A percentile compares a stretch with the other conserved stretches of the same genome.
These are phyloP conservation scores for Hygrophila difformis DNA, from an alignment of 257 asterid species.

Conservation along the genomic window DNA sequence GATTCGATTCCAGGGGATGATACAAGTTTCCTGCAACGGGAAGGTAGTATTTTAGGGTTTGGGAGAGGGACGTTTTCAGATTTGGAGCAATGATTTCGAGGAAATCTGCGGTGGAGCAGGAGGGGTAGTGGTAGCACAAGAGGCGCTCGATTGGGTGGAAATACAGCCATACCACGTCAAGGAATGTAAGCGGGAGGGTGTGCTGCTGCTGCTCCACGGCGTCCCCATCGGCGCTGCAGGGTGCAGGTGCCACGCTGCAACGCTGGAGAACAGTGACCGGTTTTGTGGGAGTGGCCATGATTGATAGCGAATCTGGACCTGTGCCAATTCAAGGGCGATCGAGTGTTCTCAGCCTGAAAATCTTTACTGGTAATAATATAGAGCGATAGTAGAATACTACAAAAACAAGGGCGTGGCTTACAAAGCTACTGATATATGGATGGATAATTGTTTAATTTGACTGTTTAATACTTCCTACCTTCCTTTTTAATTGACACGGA, in stretches of 20 bases:
- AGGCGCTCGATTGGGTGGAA: slow-evolving; percentile 36
- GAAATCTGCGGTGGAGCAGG: slow-evolving; percentile 28
- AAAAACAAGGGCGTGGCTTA: too few relatives aligned
- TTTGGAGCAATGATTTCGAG: slow-evolving; percentile 23
- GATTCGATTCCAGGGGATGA: slow-evolving; percentile 7
- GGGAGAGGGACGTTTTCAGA: slow-evolving; percentile 31
- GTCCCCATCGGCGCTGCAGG: background rate
- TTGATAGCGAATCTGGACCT: too few relatives aligned
- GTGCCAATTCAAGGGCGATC: too few relatives aligned
- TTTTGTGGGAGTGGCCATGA: background rate
- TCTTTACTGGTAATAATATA: too few relatives aligned
- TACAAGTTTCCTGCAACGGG: slow-evolving; percentile 31
- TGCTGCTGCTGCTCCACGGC: slow-evolving; percentile 16
- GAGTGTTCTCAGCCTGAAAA: too few relatives aligned
- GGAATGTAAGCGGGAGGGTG: slow-evolving; percentile 29
- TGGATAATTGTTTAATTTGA: too few relatives aligned
- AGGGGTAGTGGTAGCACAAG: slow-evolving; percentile 30
- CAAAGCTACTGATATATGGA: too few relatives aligned
- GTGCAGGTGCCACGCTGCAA: slow-evolving; percentile 14
- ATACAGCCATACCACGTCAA: slow-evolving; percentile 31
- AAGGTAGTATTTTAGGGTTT: slow-evolving; percentile 23
- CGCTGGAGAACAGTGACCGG: slow-evolving; percentile 11
- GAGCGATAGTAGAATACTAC: too few relatives aligned
- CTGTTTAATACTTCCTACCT: too few relatives aligned
- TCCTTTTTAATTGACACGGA: too few relatives aligned